These are phyloP conservation scores for Mycena epipterygia DNA, from an alignment of 768 basidiomycete species.

Conservation along the genomic window DNA sequence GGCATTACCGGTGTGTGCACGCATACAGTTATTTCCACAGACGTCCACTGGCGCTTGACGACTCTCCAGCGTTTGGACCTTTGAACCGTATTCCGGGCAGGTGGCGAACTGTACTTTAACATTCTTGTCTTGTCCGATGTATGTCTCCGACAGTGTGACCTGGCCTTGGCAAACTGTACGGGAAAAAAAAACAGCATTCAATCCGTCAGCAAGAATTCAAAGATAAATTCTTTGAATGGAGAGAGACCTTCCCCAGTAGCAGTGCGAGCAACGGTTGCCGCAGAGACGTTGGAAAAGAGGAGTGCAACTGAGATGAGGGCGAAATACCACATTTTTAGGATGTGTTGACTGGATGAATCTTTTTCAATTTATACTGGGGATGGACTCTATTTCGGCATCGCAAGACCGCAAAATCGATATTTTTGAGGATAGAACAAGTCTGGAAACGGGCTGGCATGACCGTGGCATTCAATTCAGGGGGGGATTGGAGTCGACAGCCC, in stretches of 20 bases:
- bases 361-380: background rate
- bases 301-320: conserved; percentile 16
- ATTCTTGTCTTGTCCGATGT: conserved; percentile 58
- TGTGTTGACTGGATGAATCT: background rate
- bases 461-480: conserved; percentile 2
- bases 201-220: background rate
- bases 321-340: conserved; percentile 19
- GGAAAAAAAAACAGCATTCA: background rate
- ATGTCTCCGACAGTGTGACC: conserved; percentile 44
- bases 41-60: conserved; percentile 55
- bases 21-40: conserved; percentile 57
- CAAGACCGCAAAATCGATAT: background rate
- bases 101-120: conserved; percentile 54
- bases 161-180: conserved; percentile 39
- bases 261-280: background rate
- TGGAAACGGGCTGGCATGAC: background rate
- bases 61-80: conserved; percentile 23
- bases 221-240: background rate
- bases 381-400: background rate
- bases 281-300: conserved; percentile 7
- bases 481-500: too few species aligned
- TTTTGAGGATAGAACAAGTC: background rate
- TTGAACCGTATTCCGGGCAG: conserved; percentile 44
- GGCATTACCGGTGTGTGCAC: background rate
- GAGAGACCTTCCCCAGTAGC: background rate